Base-by-base conservation (phyloP, 768 basidiomycete genomes). In the Auriscalpium microsporum region DNA sequence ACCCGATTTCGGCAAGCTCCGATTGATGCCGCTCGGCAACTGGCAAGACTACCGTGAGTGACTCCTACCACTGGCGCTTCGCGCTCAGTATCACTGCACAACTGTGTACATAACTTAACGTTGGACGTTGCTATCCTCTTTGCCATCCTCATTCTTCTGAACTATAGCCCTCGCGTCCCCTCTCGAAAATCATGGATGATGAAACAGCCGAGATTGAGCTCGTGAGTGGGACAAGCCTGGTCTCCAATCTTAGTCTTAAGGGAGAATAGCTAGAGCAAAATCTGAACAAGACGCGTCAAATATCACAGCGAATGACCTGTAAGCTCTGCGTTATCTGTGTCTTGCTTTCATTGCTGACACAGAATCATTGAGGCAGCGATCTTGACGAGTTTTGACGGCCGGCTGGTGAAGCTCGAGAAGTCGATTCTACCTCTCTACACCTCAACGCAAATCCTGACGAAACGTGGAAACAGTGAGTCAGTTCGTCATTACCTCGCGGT, bases 251-350 rank as follows among this genome's bases (percentile, higher is more conserved):
- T 17, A 3, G 40, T 42, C 40, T 42, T 3, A 42, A 13, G 14
- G 14, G 13, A 42, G 14, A 13, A 13, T 14, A 90, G 90, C 78
- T 93, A 10, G 88, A 93, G 71, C 90, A 92, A 69, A 91, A 92
- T 65, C 73, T 93, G 45, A 83, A 87, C 68, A 92, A 91, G 71
- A 92, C 90, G 0, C 80, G 80, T 19, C 88, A 88, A 64, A 86
- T 90, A 57, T 91, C 90, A 1, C 86, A 87, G 63, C 77, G 87
- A 50, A 92, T 93, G 90, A 90, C 81, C 57, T 81, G 89, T 92
- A 37, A n/a, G 37, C 34, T 44, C 19, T 19, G 72, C 54, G 86
- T 64, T 21, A 4, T 33, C 66, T 44, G n/a, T 38, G 33, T 19
- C 3, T 9, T 50, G 52, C 38, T 10, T 21, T 13, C 13, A 42